Percentiles rank a stretch among this genome's conserved stretches.
Conservation (phyloP, 805 yeast genomes). For the Lipomyces orientalis region DNA sequence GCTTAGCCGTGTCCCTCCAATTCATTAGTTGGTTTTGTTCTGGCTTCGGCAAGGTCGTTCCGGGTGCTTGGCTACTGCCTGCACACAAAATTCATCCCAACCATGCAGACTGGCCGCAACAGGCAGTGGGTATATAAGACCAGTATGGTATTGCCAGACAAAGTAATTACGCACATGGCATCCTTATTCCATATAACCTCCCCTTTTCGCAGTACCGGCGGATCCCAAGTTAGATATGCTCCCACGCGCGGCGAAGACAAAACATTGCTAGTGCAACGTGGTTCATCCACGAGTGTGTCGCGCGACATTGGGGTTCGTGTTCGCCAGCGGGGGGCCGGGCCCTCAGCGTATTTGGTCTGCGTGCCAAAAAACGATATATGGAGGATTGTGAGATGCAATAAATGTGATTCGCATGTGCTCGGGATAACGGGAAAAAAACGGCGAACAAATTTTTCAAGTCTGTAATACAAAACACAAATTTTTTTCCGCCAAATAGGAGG, state of each 20-base stretch:
- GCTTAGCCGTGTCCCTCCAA: no score
- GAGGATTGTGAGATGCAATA: no score
- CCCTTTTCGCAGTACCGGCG: not conserved
- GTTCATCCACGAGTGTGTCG: not conserved
- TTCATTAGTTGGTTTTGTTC: no score
- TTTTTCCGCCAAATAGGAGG: not conserved
- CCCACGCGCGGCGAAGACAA: not conserved
- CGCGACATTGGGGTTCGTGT: not conserved
- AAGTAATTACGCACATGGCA: not conserved
- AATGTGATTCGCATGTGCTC: no score
- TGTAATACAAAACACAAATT: not conserved
- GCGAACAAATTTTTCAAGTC: not conserved
- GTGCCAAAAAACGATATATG: no score
- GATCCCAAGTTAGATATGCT: not conserved
- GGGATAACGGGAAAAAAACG: not conserved
- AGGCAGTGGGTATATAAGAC: no score
- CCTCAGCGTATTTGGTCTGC: no score
- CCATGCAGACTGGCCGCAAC: not conserved
- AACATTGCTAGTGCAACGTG: not conserved
- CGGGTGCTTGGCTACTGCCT: no score
- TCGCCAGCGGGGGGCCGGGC: not conserved
- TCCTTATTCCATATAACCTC: conserved; percentile 1
- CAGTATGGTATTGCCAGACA: not conserved
- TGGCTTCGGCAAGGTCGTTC: no score
- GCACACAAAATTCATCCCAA: no score